Percentiles rank a stretch among this genome's conserved stretches.
These are phyloP conservation scores for Yamadazyma philogaea DNA, from an alignment of 805 yeast species.

Conservation along the genomic window DNA sequence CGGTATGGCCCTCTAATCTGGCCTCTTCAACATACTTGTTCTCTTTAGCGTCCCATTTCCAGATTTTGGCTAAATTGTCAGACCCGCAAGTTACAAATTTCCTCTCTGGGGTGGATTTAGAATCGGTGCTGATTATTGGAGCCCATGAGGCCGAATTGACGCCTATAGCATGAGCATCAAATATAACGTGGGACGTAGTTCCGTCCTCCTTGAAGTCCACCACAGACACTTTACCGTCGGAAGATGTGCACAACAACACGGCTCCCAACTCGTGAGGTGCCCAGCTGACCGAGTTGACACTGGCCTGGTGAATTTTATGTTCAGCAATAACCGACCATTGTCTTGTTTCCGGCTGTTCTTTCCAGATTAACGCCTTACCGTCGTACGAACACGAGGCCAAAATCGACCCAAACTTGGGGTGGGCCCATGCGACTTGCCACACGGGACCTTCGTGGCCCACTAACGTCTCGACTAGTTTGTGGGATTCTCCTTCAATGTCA, in stretches of 20 bases:
- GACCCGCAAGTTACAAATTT: constrained; percentile 93
- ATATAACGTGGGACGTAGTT: constrained; percentile 57
- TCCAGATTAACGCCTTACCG: constrained; percentile 93
- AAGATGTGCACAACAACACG: constrained; percentile 80
- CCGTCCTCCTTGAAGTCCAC: constrained; percentile 92
- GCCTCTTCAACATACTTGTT: constrained; percentile 70
- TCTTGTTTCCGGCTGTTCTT: constrained; percentile 73
- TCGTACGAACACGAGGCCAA: constrained; percentile 94
- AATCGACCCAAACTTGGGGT: constrained; percentile 94
- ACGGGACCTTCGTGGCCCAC: constrained; percentile 97
- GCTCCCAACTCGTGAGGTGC: constrained; percentile 98
- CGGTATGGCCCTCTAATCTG: constrained; percentile 83
- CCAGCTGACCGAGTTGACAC: constrained; percentile 93
- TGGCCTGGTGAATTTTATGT: constrained; percentile 86
- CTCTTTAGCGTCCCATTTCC: constrained; percentile 63
- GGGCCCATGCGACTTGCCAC: constrained; percentile 99
- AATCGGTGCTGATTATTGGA: constrained; percentile 45
- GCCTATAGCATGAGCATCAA: constrained; percentile 89
- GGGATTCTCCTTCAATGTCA: constrained; percentile 77
- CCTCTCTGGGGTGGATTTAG: constrained; percentile 44
- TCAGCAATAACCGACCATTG: constrained; percentile 85
- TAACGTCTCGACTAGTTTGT: constrained; percentile 78
- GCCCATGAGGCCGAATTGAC: constrained; percentile 97
- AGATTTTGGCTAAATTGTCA: constrained; percentile 88
- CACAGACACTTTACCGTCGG: constrained; percentile 89